phyloP scores from a whole-genome alignment of 495 filamentous ascomycete species.

The Daldinia vernicosa region DNA sequence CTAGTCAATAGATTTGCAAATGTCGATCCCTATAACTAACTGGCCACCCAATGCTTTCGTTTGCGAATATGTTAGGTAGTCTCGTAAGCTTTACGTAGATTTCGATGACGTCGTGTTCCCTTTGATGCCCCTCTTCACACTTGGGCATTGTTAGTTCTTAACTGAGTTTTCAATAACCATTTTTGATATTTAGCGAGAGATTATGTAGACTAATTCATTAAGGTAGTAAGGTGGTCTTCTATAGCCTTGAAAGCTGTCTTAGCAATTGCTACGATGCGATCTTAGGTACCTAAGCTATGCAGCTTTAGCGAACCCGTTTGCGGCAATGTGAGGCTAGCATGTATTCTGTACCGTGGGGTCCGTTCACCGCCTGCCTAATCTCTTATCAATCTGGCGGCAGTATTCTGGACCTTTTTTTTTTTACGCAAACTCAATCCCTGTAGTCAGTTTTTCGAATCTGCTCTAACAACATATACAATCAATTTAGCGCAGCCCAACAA shows the following conservation, averaged over 20 bases:
- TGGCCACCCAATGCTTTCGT: not conserved
- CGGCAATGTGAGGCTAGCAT: not conserved
- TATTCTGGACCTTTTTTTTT: constrained; percentile 18
- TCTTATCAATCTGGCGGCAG: constrained; percentile 28
- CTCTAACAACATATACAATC: not conserved
- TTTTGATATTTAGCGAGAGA: too few relatives aligned
- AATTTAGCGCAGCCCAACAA: constrained; percentile 38
- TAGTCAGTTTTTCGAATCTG: constrained; percentile 14
- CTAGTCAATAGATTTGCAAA: constrained; percentile 38
- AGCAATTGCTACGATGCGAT: not conserved
- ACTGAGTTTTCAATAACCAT: too few relatives aligned
- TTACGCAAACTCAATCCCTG: constrained; percentile 26
- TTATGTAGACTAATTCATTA: too few relatives aligned
- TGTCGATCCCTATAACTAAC: constrained; percentile 17
- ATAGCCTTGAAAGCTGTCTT: too few relatives aligned
- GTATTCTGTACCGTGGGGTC: constrained; percentile 21
- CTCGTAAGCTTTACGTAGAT: not conserved
- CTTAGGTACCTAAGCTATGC: too few relatives aligned
- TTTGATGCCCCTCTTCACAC: not conserved
- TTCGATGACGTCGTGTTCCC: constrained; percentile 3
- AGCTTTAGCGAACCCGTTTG: not conserved
- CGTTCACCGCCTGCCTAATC: constrained; percentile 44
- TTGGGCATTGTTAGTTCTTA: not conserved
- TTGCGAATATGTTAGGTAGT: not conserved
- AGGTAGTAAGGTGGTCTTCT: too few relatives aligned